Evolutionary conservation across 768 basidiomycete genomes (phyloP).

Genomic region (Auriculariales sp.): DNA sequence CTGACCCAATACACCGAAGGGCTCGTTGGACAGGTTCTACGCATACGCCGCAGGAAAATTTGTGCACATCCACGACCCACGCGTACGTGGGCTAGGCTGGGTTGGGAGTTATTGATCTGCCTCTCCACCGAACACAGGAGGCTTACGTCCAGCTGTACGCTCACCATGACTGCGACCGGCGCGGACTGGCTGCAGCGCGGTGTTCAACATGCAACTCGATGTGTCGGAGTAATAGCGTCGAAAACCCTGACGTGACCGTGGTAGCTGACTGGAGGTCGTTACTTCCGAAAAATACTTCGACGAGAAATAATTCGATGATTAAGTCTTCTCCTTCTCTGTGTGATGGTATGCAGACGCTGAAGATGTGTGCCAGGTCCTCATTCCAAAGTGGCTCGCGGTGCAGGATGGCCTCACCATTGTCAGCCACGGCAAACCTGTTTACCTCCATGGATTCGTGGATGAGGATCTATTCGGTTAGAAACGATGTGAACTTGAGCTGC

Average conservation of each 20-base stretch:
- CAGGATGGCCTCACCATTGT: slow-evolving; percentile 70
- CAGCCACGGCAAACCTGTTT: slow-evolving; percentile 46
- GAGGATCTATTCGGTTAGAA: too few relatives aligned
- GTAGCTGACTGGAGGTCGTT: slow-evolving; percentile 69
- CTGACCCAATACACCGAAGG: slow-evolving; percentile 70
- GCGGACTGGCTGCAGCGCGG: too few relatives aligned
- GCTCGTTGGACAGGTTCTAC: slow-evolving; percentile 61
- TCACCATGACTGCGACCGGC: slow-evolving; percentile 76
- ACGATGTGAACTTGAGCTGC: too few relatives aligned
- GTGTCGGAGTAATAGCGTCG: slow-evolving; percentile 97
- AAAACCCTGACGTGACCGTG: slow-evolving; percentile 84
- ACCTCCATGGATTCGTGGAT: too few relatives aligned
- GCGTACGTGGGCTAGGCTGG: slow-evolving; percentile 89
- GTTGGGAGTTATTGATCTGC: slow-evolving; percentile 76
- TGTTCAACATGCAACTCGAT: too few relatives aligned
- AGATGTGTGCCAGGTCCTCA: slow-evolving; percentile 79
- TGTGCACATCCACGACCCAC: slow-evolving; percentile 90
- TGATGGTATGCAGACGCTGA: not conserved
- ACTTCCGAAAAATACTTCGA: slow-evolving; percentile 92
- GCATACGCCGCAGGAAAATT: slow-evolving; percentile 55
- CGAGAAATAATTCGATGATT: too few relatives aligned
- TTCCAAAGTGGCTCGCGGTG: slow-evolving; percentile 65
- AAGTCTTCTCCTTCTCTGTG: not conserved
- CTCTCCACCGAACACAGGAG: slow-evolving; percentile 69
- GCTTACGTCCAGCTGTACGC: slow-evolving; percentile 68